A percentile compares a stretch with the other conserved stretches of the same genome.
phyloP scores from a whole-genome alignment of 306 rosid species.

The Lathyrus sativus region DNA sequence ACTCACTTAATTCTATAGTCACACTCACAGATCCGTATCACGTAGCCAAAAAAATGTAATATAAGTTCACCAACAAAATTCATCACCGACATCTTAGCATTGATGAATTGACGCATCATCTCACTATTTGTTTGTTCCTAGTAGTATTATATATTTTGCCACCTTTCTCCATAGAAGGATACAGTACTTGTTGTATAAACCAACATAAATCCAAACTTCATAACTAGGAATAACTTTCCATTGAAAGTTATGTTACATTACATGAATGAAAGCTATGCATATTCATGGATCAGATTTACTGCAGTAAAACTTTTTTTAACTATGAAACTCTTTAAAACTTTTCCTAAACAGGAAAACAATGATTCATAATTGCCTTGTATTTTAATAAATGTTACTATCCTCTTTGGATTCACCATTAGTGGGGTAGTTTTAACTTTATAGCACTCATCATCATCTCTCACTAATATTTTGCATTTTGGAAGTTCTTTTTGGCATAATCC shows the following conservation, averaged over 20 bases:
- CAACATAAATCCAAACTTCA: constrained; percentile 28
- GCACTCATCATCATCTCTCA: constrained; percentile 20
- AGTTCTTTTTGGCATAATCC: constrained; percentile 28
- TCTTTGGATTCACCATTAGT: constrained; percentile 6
- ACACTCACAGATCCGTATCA: neutral
- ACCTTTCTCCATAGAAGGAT: constrained; percentile 8
- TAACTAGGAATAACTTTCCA: constrained; percentile 12
- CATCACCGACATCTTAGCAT: constrained; percentile 27
- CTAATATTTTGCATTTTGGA: constrained; percentile 8
- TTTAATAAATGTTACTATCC: neutral
- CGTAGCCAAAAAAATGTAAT: constrained; percentile 24
- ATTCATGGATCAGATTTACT: no score
- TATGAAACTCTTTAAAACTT: neutral
- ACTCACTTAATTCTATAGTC: neutral
- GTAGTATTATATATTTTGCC: neutral
- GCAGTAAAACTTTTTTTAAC: no score
- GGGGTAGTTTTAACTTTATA: constrained; percentile 6
- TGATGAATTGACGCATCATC: constrained; percentile 43
- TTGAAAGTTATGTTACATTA: constrained; percentile 14
- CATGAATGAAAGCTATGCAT: constrained; percentile 1
- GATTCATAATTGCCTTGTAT: neutral
- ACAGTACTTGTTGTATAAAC: constrained; percentile 14
- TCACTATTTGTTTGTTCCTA: constrained; percentile 30
- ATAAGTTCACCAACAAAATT: constrained; percentile 42
- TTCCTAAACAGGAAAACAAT: neutral